Conservation (phyloP, 768 basidiomycete genomes). For the Phaeotremella fagi region DNA sequence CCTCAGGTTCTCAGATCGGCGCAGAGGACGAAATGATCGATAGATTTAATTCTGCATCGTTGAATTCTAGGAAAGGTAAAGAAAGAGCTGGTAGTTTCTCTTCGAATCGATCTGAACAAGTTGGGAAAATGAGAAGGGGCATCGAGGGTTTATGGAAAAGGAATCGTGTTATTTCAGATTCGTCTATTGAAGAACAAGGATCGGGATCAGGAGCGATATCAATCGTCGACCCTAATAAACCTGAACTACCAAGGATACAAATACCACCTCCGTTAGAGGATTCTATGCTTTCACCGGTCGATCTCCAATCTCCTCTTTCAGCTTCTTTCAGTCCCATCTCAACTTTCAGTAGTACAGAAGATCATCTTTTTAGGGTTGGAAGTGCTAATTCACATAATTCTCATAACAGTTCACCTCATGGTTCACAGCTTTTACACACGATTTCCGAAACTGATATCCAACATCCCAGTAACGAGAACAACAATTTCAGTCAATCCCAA, state of each 20-base stretch:
- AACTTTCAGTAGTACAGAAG: not conserved
- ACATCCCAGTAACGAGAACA: not conserved
- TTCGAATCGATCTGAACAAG: slow-evolving; percentile 23
- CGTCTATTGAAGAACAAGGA: not conserved
- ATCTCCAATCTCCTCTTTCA: not conserved
- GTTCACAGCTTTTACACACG: not conserved
- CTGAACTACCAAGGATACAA: not conserved
- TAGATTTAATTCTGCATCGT: slow-evolving; percentile 1
- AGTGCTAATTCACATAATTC: not conserved
- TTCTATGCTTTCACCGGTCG: not conserved
- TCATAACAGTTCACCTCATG: too few species aligned
- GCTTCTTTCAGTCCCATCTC: not conserved
- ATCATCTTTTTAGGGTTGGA: not conserved
- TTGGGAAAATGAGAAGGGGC: slow-evolving; percentile 21
- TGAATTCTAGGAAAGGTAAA: slow-evolving; percentile 27
- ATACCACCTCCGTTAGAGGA: not conserved
- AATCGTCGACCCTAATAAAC: too few species aligned
- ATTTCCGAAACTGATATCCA: not conserved
- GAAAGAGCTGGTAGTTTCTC: slow-evolving; percentile 33
- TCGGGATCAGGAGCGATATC: too few species aligned
- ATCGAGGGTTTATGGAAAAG: slow-evolving; percentile 26
- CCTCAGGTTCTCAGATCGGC: not conserved
- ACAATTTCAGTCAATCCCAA: too few species aligned
- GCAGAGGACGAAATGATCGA: not conserved
- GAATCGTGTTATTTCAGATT: not conserved